phyloP scores from a whole-genome alignment of 345 rosid species.

The Citrus unshiu region DNA sequence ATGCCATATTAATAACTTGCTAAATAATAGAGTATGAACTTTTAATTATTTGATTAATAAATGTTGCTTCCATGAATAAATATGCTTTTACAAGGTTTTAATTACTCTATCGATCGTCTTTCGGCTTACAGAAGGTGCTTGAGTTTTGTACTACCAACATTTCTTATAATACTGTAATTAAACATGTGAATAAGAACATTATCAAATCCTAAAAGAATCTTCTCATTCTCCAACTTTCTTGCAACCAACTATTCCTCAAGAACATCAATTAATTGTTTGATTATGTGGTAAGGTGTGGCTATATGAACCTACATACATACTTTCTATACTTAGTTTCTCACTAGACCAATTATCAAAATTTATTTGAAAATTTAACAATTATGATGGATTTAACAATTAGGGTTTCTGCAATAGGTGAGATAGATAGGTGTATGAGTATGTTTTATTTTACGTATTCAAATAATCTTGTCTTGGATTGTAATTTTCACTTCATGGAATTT shows the following conservation, averaged over 20 bases:
- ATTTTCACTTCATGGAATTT: too few relatives aligned
- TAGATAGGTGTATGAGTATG: not conserved
- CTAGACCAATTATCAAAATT: not conserved
- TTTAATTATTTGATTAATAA: not conserved
- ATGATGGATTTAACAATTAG: not conserved
- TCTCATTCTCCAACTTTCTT: constrained; percentile 37
- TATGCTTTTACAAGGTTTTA: not conserved
- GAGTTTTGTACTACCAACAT: not conserved
- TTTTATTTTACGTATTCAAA: not conserved
- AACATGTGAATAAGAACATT: constrained; percentile 17
- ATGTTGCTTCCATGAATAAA: not conserved
- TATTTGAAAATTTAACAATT: not conserved
- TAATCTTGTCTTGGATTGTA: too few relatives aligned
- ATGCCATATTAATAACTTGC: not conserved
- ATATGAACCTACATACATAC: not conserved
- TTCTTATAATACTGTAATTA: not conserved
- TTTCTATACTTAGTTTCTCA: not conserved
- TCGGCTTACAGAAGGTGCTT: not conserved
- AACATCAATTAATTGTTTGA: not conserved
- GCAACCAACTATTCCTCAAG: constrained; percentile 23
- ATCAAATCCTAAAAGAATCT: constrained; percentile 26
- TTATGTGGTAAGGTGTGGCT: not conserved
- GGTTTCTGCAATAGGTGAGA: not conserved
- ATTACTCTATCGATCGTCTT: not conserved
- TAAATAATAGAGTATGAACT: not conserved